A percentile compares a stretch with the other conserved stretches of the same genome.
Conservation (phyloP, 1,284 basidiomycete species). For the Papiliotrema nemorosa region DNA sequence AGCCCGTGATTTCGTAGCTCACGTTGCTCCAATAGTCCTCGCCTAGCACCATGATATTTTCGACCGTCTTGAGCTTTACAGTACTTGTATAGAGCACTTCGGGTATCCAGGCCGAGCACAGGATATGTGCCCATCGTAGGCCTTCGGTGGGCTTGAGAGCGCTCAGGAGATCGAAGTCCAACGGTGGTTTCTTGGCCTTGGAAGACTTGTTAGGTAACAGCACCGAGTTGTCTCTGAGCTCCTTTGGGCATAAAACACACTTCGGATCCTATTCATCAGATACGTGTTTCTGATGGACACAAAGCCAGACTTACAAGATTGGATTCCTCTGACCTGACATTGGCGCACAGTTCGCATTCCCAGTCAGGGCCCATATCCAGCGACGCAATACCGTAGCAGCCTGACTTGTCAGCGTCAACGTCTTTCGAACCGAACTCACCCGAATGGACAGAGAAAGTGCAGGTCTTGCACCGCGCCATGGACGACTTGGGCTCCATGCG, state of each 20-base stretch:
- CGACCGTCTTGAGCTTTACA: slow-evolving; percentile 66
- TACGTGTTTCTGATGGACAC: neutral
- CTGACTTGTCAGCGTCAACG: slow-evolving; percentile 43
- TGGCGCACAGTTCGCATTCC: slow-evolving; percentile 80
- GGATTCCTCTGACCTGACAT: slow-evolving; percentile 70
- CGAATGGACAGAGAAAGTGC: slow-evolving; percentile 70
- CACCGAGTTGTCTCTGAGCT: slow-evolving; percentile 10
- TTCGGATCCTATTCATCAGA: slow-evolving; percentile 32
- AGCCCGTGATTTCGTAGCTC: slow-evolving; percentile 4
- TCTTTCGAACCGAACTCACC: slow-evolving; percentile 50
- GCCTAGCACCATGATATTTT: slow-evolving; percentile 77
- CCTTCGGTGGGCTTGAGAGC: slow-evolving; percentile 91
- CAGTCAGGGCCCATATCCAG: slow-evolving; percentile 64
- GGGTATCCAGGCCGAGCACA: slow-evolving; percentile 83
- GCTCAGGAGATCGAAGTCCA: slow-evolving; percentile 67
- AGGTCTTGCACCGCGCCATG: slow-evolving; percentile 74
- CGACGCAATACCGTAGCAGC: slow-evolving; percentile 66
- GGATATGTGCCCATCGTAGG: slow-evolving; percentile 84
- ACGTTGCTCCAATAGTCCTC: slow-evolving; percentile 41
- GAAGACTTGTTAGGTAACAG: slow-evolving; percentile 8
- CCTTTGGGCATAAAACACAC: slow-evolving; percentile 49
- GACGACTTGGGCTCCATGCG: slow-evolving; percentile 68
- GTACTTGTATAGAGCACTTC: slow-evolving; percentile 78
- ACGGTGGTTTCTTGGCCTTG: slow-evolving; percentile 48
- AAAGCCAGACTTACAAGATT: slow-evolving; percentile 59